These are phyloP conservation scores for Amanita fuliginea DNA, from an alignment of 768 basidiomycete species.

Conservation along the genomic window DNA sequence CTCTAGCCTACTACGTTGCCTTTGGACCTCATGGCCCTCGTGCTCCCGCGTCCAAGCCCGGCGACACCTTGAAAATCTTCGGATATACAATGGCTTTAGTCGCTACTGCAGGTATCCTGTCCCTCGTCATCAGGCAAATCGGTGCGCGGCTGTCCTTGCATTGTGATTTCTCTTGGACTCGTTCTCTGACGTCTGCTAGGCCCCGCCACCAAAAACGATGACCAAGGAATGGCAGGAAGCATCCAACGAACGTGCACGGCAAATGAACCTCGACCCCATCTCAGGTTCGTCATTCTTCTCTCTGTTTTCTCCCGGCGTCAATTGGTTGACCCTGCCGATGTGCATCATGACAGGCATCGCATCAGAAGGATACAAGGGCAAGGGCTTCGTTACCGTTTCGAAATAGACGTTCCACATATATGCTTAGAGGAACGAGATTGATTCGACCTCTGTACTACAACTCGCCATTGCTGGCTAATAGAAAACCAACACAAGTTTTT, in stretches of 20 bases:
- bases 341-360: slow-evolving; percentile 70
- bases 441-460: neutral
- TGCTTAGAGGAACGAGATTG: neutral
- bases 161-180: neutral
- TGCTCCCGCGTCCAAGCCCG: slow-evolving; percentile 63
- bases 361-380: slow-evolving; percentile 81
- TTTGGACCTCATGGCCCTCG: slow-evolving; percentile 96
- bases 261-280: slow-evolving; percentile 86
- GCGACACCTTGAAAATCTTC: slow-evolving; percentile 61
- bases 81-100: slow-evolving; percentile 46
- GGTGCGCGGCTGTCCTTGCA: slow-evolving; percentile 39
- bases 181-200: slow-evolving; percentile 26
- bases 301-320: slow-evolving; percentile 1
- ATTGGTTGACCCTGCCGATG: neutral
- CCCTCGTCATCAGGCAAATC: slow-evolving; percentile 34
- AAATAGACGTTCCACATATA: neutral
- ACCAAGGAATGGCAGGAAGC: slow-evolving; percentile 94
- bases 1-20: slow-evolving; percentile 88
- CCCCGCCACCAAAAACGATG: slow-evolving; percentile 69
- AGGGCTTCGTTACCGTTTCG: slow-evolving; percentile 27
- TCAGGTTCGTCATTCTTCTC: slow-evolving; percentile 44
- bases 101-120: slow-evolving; percentile 44
- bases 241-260: slow-evolving; percentile 67
- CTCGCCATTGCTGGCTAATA: neutral
- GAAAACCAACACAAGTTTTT: neutral